These are phyloP conservation scores for Beauveria sp. DNA, from an alignment of 2,329 filamentous ascomycete species.

Conservation along the genomic window DNA sequence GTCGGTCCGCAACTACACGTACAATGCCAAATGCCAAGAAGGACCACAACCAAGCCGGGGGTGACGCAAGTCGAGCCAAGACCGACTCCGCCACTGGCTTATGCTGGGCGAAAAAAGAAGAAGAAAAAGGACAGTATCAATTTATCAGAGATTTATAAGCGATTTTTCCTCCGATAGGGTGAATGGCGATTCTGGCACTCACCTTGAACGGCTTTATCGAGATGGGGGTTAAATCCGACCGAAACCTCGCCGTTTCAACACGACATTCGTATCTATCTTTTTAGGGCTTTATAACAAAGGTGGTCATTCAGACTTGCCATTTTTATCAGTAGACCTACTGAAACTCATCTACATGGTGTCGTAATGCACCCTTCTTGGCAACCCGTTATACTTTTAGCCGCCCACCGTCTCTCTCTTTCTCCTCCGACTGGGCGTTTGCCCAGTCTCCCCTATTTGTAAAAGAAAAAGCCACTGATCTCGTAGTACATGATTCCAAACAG, in stretches of 20 bases:
- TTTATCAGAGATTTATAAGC: background rate
- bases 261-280: too few species aligned
- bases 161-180: background rate
- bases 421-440: too few species aligned
- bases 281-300: too few species aligned
- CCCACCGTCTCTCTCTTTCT: background rate
- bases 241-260: background rate
- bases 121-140: too few species aligned
- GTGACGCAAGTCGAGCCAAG: slow-evolving; percentile 3
- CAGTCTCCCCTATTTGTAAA: too few species aligned
- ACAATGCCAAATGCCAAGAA: background rate
- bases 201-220: background rate
- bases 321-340: background rate
- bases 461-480: too few species aligned
- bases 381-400: background rate
- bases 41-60: background rate
- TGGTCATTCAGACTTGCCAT: background rate
- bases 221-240: background rate
- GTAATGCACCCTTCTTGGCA: background rate
- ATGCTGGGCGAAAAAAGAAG: too few species aligned
- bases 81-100: background rate
- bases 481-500: background rate
- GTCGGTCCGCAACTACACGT: too few species aligned
- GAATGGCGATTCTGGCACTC: background rate
- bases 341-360: background rate